phyloP scores from a whole-genome alignment of 2,329 filamentous ascomycete species.

The Cladosporium velox region DNA sequence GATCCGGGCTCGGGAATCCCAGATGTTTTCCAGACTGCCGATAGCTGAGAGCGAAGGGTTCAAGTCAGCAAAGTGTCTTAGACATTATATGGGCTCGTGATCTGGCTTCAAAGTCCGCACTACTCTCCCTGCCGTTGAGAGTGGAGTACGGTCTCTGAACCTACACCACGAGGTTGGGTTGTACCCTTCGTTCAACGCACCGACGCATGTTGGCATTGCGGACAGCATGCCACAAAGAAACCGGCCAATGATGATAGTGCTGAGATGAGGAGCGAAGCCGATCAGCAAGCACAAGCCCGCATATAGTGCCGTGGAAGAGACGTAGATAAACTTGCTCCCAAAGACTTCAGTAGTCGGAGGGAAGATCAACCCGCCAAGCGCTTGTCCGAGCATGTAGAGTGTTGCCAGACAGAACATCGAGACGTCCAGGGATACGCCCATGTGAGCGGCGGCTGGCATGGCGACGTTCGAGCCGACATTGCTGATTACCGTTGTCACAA shows the following conservation, averaged over 20 bases:
- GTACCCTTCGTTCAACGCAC: no score
- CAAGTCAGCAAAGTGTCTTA: no score
- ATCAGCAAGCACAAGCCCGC: slow-evolving; percentile 43
- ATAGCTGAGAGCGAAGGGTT: slow-evolving; percentile 32
- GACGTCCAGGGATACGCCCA: slow-evolving; percentile 16
- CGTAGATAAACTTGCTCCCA: slow-evolving; percentile 41
- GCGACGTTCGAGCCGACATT: slow-evolving; percentile 24
- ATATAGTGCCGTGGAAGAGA: slow-evolving; percentile 38
- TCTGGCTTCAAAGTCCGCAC: no score
- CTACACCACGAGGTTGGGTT: no score
- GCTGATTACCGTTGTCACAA: slow-evolving; percentile 26
- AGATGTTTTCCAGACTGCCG: slow-evolving; percentile 55
- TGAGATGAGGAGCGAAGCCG: slow-evolving; percentile 40
- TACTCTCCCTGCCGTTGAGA: no score
- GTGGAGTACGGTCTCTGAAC: no score
- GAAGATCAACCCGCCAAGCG: slow-evolving; percentile 42
- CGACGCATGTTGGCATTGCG: slow-evolving; percentile 50
- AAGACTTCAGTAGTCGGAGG: slow-evolving; percentile 44
- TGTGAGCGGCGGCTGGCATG: neutral
- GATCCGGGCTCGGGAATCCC: slow-evolving; percentile 46
- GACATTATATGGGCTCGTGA: no score
- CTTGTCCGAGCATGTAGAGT: slow-evolving; percentile 42
- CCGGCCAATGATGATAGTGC: slow-evolving; percentile 45
- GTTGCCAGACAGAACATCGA: slow-evolving; percentile 22
- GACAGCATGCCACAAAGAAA: slow-evolving; percentile 49